phyloP scores from a whole-genome alignment of 257 asterid genomes.

The Solanum ahanhuiri region DNA sequence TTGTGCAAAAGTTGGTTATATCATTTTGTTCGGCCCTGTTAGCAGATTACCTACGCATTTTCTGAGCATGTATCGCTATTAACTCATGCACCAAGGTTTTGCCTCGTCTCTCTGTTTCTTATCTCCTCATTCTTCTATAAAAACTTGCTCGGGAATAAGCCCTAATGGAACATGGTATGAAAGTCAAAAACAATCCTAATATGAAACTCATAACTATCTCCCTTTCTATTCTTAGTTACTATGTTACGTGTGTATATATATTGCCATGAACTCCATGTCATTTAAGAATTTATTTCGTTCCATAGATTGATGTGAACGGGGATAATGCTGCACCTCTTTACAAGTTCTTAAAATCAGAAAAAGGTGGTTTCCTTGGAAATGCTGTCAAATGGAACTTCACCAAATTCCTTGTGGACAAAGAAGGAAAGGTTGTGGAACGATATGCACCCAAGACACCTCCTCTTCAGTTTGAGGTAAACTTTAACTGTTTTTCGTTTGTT shows the following conservation, averaged over 20 bases:
- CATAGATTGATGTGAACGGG: constrained; percentile 74
- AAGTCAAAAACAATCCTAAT: not conserved
- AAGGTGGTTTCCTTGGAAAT: constrained; percentile 46
- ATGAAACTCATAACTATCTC: not conserved
- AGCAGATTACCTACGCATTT: not conserved
- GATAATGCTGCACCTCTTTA: constrained; percentile 59
- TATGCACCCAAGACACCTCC: constrained; percentile 69
- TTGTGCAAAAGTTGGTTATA: not conserved
- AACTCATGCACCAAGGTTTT: not conserved
- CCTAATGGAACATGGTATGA: not conserved
- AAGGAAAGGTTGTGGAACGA: constrained; percentile 67
- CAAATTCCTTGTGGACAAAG: constrained; percentile 63
- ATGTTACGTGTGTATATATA: not conserved
- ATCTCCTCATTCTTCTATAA: not conserved
- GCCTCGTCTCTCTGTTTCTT: not conserved
- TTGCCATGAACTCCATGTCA: not conserved
- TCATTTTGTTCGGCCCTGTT: not conserved
- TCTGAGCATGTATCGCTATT: not conserved
- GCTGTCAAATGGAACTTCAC: constrained; percentile 90
- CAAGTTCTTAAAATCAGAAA: constrained; percentile 69
- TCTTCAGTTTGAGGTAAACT: constrained; percentile 56
- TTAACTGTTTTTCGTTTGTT: not conserved
- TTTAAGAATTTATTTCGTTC: not conserved
- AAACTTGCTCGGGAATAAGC: not conserved
- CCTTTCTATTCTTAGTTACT: not conserved